Evolutionary conservation across 176 grass and related monocot species (phyloP).

Genomic region (Luzula sylvatica): DNA sequence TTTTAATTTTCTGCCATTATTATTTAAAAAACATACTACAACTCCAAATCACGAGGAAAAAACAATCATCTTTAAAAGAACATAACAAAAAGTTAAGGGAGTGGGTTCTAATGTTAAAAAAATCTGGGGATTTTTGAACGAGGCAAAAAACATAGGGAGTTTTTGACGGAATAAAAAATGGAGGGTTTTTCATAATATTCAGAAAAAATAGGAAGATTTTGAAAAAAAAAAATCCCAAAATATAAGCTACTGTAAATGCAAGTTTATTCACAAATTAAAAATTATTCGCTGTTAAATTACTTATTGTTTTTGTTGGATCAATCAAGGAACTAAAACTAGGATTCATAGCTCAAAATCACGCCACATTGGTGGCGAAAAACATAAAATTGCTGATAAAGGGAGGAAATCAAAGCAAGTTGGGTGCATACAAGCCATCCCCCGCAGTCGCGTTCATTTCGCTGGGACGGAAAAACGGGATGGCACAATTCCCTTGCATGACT

Average conservation of each 20-base stretch:
- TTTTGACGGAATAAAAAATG: too few species aligned
- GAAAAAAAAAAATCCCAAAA: neutral
- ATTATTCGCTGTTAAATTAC: neutral
- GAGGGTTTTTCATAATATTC: neutral
- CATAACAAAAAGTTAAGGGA: too few species aligned
- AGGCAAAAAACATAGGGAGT: too few species aligned
- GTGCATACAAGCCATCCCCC: conserved; percentile 25
- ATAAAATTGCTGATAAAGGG: conserved; percentile 38
- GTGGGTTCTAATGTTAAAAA: too few species aligned
- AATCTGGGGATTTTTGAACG: too few species aligned
- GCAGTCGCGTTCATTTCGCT: conserved; percentile 39
- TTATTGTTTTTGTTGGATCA: neutral
- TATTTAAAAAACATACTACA: too few species aligned
- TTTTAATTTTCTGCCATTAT: too few species aligned
- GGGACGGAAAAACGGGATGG: conserved; percentile 45
- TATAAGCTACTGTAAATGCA: neutral
- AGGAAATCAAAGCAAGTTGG: conserved; percentile 19
- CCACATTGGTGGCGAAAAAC: conserved; percentile 41
- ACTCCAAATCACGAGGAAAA: too few species aligned
- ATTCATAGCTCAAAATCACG: conserved; percentile 45
- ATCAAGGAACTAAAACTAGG: conserved; percentile 55
- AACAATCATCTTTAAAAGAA: too few species aligned
- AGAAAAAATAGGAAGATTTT: too few species aligned
- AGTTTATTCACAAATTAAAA: neutral
- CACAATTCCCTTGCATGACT: conserved; percentile 35